These are phyloP conservation scores for Lodderomyces margitis DNA, from an alignment of 1,139 yeast genomes.

Conservation along the genomic window DNA sequence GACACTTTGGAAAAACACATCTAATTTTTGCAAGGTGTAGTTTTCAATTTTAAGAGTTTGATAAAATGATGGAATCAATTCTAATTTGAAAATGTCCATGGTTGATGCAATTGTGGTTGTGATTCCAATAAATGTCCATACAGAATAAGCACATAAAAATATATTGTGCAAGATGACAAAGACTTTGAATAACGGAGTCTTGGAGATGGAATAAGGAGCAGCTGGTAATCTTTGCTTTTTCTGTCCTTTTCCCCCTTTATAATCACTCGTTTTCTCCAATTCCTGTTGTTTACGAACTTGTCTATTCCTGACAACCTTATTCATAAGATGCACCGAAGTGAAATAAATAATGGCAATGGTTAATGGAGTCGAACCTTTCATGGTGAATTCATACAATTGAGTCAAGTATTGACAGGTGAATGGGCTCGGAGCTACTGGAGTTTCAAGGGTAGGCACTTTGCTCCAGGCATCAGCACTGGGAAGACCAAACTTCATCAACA, in stretches of 20 bases:
- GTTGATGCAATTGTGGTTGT: slow-evolving; percentile 45
- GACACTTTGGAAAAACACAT: slow-evolving; percentile 52
- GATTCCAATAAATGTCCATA: slow-evolving; percentile 76
- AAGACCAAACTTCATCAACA: slow-evolving; percentile 35
- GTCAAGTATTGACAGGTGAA: slow-evolving; percentile 30
- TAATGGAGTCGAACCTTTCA: slow-evolving; percentile 50
- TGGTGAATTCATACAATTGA: slow-evolving; percentile 27
- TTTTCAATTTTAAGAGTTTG: slow-evolving; percentile 11
- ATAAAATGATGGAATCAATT: slow-evolving; percentile 15
- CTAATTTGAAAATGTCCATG: slow-evolving; percentile 26
- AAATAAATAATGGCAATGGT: slow-evolving; percentile 62
- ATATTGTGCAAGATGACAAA: slow-evolving; percentile 64
- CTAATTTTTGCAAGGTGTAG: slow-evolving; percentile 16
- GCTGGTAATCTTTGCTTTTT: slow-evolving; percentile 52
- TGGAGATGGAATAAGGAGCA: slow-evolving; percentile 55
- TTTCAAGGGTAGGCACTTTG: slow-evolving; percentile 28
- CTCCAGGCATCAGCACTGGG: slow-evolving; percentile 36
- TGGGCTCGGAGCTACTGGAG: slow-evolving; percentile 39
- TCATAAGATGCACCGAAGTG: slow-evolving; percentile 54
- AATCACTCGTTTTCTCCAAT: slow-evolving; percentile 4
- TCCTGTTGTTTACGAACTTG: slow-evolving; percentile 27
- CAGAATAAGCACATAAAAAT: slow-evolving; percentile 62
- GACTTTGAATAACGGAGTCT: slow-evolving; percentile 44
- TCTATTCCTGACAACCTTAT: slow-evolving; percentile 39
- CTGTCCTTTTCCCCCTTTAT: slow-evolving; percentile 12